Conservation (phyloP, 441 rosid species). For the Dalechampia spathulata region DNA sequence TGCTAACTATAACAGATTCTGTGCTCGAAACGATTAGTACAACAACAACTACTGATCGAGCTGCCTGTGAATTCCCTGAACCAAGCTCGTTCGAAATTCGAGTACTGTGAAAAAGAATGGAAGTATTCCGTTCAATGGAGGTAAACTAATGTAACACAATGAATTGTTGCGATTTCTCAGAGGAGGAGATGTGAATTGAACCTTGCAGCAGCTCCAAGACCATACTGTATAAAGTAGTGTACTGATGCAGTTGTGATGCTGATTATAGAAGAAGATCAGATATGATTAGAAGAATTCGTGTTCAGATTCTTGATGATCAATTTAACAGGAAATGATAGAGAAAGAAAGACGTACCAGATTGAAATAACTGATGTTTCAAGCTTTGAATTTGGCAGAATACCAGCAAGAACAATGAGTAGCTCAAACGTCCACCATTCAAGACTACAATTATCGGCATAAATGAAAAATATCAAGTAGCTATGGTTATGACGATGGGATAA, state of each 20-base stretch:
- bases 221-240: conserved; percentile 36
- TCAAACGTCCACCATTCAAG: conserved; percentile 65
- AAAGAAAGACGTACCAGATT: conserved; percentile 33
- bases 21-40: conserved; percentile 20
- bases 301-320: neutral
- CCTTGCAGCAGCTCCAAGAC: conserved; percentile 59
- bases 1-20: conserved; percentile 32
- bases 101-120: conserved; percentile 24
- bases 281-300: neutral
- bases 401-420: conserved; percentile 38
- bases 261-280: conserved; percentile 9
- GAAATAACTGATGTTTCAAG: conserved; percentile 57
- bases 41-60: conserved; percentile 26
- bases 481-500: neutral
- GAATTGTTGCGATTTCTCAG: neutral
- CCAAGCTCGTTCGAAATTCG: conserved; percentile 58
- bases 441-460: conserved; percentile 21
- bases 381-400: conserved; percentile 43
- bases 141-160: too few relatives aligned
- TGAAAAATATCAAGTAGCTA: neutral
- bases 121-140: neutral
- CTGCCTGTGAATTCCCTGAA: conserved; percentile 42
- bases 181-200: conserved; percentile 8
- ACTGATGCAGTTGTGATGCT: conserved; percentile 38
- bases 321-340: too few relatives aligned